These are phyloP conservation scores for Lithospermum erythrorhizon DNA, from an alignment of 257 asterid species.

Conservation along the genomic window DNA sequence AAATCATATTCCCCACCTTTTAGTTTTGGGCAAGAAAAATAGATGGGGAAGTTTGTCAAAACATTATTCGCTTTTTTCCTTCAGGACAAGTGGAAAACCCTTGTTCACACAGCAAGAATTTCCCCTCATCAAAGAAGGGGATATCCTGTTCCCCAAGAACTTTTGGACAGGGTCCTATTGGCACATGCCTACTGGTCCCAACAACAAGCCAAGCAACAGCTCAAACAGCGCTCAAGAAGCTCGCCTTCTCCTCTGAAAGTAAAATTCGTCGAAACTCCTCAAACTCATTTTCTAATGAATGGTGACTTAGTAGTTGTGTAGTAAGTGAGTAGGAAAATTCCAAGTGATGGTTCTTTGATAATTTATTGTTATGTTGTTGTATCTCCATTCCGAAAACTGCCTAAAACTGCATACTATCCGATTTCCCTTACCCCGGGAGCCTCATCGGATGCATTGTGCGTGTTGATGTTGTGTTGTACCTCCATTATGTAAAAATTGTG, in stretches of 20 bases:
- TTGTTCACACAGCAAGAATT: constrained; percentile 96
- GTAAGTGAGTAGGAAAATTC: constrained; percentile 3
- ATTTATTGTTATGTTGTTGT: constrained; percentile 9
- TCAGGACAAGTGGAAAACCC: constrained; percentile 97
- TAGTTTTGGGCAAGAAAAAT: neutral
- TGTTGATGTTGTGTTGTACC: constrained; percentile 16
- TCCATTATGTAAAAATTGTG: constrained; percentile 19
- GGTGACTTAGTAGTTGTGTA: neutral
- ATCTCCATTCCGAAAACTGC: too few species aligned
- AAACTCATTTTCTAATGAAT: too few species aligned
- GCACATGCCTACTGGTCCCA: constrained; percentile 97
- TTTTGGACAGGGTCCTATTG: constrained; percentile 69
- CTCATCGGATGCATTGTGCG: too few species aligned
- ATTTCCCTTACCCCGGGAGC: too few species aligned
- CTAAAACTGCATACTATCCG: too few species aligned
- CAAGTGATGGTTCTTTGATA: too few species aligned
- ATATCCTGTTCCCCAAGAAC: constrained; percentile 97
- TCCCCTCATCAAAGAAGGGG: constrained; percentile 98
- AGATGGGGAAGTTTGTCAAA: neutral
- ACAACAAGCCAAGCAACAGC: constrained; percentile 78
- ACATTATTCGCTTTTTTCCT: neutral
- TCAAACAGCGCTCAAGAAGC: constrained; percentile 52
- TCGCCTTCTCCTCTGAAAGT: constrained; percentile 33
- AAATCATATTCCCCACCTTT: neutral
- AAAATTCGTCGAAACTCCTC: neutral